A percentile compares a stretch with the other conserved stretches of the same genome.
These are phyloP conservation scores for Russula olivacea DNA, from an alignment of 768 basidiomycete species.

Conservation along the genomic window DNA sequence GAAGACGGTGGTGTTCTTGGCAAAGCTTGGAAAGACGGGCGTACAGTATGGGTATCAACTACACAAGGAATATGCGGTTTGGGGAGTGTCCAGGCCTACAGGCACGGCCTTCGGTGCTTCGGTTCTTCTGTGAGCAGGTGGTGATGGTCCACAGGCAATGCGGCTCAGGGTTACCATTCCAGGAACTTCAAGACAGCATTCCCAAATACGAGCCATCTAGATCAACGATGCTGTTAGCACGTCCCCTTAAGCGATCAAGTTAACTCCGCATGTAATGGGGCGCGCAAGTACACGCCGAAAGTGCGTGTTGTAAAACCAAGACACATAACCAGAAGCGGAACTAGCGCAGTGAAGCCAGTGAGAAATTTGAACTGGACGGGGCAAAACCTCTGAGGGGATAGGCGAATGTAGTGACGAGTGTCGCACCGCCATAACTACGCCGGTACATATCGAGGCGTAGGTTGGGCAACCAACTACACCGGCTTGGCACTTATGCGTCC, in stretches of 20 bases:
- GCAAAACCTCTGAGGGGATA: not conserved
- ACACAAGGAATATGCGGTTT: not conserved
- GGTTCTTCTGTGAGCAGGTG: constrained; percentile 5
- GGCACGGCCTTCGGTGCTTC: not conserved
- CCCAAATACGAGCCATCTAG: not conserved
- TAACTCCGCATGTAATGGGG: constrained; percentile 11
- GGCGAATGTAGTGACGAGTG: not conserved
- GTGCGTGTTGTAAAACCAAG: constrained; percentile 9
- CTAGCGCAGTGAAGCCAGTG: not conserved
- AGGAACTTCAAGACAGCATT: not conserved
- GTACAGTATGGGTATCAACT: not conserved
- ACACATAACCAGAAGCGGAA: not conserved
- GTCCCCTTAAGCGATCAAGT: not conserved
- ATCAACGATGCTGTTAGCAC: constrained; percentile 8
- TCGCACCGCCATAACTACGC: not conserved
- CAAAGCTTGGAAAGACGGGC: not conserved
- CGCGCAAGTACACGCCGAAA: constrained; percentile 4
- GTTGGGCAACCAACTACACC: too few relatives aligned
- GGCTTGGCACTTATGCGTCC: not conserved
- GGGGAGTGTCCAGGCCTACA: constrained; percentile 4
- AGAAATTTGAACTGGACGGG: not conserved
- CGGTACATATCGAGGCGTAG: too few relatives aligned
- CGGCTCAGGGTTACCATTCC: constrained; percentile 20
- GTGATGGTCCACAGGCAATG: not conserved
- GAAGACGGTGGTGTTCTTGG: not conserved